Evolutionary conservation across 345 rosid species (phyloP), one percentile per base, ranked within the genome.

Genomic region (Bruguiera gymnorhiza): DNA sequence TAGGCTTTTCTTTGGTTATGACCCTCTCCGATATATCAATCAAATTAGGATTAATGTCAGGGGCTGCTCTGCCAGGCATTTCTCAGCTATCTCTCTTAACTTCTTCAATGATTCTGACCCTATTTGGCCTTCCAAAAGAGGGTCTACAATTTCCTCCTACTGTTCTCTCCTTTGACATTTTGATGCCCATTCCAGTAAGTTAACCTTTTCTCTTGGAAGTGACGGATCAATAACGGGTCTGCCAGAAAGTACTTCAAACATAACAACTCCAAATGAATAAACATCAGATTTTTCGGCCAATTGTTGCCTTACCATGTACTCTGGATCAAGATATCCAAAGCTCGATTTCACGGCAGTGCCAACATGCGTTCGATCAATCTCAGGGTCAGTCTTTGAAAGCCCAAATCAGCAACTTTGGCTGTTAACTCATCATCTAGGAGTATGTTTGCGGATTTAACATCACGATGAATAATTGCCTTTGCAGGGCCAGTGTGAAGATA

Each of bases 21-120:
- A 81, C 81, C 76, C 99, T 86, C 73, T 92, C 99, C 0, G 89
- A 77, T n/a, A 95, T 93, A 89, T 89, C 97, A 60, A 92, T 95
- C 78, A 95, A 70, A 86, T 95, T 95, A 13, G 97, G 97, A 82
- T 92, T 95, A 65, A 92, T 85, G 79, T 95, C 97, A 76, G 89
- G 76, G 71, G 86, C 88, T 48, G 84, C 86, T 75, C 80, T 0
- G 80, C 81, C 79, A 87, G 69, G 84, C 96, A 89, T 78, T 89
- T 89, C 78, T 79, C 87, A n/a, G 86, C 86, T 62, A 83, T 71
- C 70, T 87, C 90, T 48, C 77, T 74, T 3, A 75, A 89, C 78
- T 87, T 86, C 69, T 60, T 80, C 46, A 86, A 32, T 16, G 87
- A 87, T 3, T 84, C 92, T 23, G 52, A 62, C 69, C 78, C 84